Base-by-base conservation (phyloP, 2,329 filamentous ascomycete genomes). In the Mycosphaerella arachidis region DNA sequence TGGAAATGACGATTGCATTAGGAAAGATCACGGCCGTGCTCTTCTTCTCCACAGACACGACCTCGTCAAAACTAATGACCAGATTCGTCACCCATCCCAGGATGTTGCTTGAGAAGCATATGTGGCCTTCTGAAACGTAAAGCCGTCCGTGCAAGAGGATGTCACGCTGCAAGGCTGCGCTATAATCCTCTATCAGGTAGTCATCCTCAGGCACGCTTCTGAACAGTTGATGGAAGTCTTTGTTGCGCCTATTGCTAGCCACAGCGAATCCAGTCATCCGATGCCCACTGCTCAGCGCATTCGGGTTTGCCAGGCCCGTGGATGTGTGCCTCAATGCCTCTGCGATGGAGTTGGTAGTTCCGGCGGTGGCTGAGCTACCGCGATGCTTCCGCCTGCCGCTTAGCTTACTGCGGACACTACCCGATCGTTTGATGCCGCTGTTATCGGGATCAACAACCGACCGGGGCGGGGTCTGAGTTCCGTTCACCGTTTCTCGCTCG, bases 101-200 rank as follows among this genome's bases (percentile, higher is more conserved):
- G 66, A 99, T 99, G 73, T 99, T 99, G 79, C 94, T 97, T 70
- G 92, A 97, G 76, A 99, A 99, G 79, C 94, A 99, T 51, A 99
- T 86, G 72, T 99, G 93, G 10, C 93, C 92, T 77, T 99, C 94
- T 0, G 94, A 97, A 46, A 99, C 91, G 71, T 99, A 99, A 13
- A 99, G 82, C 45, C 94, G 85, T 6, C 94, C 94, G 67, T 97
- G 94, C 6, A 96, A 86, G 37, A 99, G 84, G 62, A 99, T 99
- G 72, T 99, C 95, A 66, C 92, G 86, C 75, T 99, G 94, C 60
- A 99, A 76, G 4, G 94, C 94, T 73, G 94, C 97, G 74, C 94
- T 97, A 75, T 97, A 99, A 74, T 99, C 94, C 72, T 99, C 94
- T 66, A 99, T 97, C 29, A 99, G 82, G 72, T 96, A 97, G 74